Evolutionary conservation across 176 grass and related monocot genomes (phyloP).

Genomic region (Zea mays): Zm-B73-REFERENCE-NAM-5.0 NC_050098.1:41330001-41330500

Average conservation of each 20-base stretch:
- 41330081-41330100: not conserved
- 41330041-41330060: not conserved
- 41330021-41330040: not conserved
- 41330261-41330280: not conserved
- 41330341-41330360: not conserved
- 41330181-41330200: not conserved
- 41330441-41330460: slow-evolving; percentile 85
- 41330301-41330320: not conserved
- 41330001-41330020: not conserved
- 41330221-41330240: not conserved
- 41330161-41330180: not conserved
- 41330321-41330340: slow-evolving; percentile 1
- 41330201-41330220: not conserved
- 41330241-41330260: not conserved
- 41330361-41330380: not conserved
- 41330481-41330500: slow-evolving; percentile 58
- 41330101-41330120: not conserved
- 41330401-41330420: slow-evolving; percentile 71
- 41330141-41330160: not conserved
- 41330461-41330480: slow-evolving; percentile 45
- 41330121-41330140: not conserved
- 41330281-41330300: not conserved
- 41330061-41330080: not conserved
- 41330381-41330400: slow-evolving; percentile 74
- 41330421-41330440: slow-evolving; percentile 22